Percentiles rank a stretch among this genome's conserved stretches.
Conservation (phyloP, 257 asterid species). For the Ehretia macrophylla region DNA sequence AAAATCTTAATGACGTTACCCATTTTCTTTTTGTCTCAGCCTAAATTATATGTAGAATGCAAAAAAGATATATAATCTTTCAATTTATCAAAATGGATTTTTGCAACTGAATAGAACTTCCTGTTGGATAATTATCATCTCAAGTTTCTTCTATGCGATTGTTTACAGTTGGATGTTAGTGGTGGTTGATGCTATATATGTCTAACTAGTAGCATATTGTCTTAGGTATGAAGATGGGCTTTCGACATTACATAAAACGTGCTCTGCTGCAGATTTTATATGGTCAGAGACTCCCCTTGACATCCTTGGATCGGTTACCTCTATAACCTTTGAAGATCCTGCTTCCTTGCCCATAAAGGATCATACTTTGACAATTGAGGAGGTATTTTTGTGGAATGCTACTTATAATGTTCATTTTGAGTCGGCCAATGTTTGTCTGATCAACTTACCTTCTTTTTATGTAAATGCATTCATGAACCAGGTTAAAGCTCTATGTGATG, state of each 20-base stretch:
- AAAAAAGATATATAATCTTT: too few relatives aligned
- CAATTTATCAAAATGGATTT: not conserved
- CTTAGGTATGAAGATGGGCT: constrained; percentile 90
- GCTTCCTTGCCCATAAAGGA: constrained; percentile 60
- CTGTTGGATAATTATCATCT: too few relatives aligned
- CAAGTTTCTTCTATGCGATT: too few relatives aligned
- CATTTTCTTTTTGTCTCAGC: too few relatives aligned
- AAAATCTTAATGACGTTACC: too few relatives aligned
- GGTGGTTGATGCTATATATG: not conserved
- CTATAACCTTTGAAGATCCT: constrained; percentile 65
- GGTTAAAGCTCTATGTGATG: constrained; percentile 86
- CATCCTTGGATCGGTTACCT: constrained; percentile 71
- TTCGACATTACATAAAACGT: constrained; percentile 64
- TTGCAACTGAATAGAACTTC: not conserved
- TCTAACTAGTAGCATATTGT: not conserved
- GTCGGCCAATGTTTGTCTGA: not conserved
- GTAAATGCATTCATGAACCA: constrained; percentile 20
- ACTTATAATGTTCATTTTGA: not conserved
- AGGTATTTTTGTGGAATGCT: constrained; percentile 36
- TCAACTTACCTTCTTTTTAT: constrained; percentile 8
- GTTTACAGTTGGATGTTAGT: not conserved
- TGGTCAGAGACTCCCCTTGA: constrained; percentile 72
- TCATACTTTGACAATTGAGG: constrained; percentile 71
- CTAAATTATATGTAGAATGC: too few relatives aligned
- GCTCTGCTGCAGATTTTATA: constrained; percentile 71